phyloP scores from a whole-genome alignment of 768 basidiomycete genomes.

The Lyophyllum shimeji region DNA sequence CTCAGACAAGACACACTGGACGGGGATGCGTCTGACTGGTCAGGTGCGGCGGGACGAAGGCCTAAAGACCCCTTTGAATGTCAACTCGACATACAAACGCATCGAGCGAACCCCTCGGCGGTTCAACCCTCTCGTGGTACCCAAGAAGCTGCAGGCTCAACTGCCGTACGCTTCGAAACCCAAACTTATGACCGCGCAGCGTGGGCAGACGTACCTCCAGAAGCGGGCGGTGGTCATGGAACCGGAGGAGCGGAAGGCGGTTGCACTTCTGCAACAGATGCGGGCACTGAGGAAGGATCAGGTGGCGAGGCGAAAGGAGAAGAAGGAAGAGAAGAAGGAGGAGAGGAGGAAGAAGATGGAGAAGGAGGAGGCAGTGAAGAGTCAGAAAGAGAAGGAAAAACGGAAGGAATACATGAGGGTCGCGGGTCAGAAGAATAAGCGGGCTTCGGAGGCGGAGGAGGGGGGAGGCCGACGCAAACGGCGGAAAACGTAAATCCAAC shows the following conservation, averaged over 20 bases:
- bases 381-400: slow-evolving; percentile 73
- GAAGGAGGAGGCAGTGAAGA: slow-evolving; percentile 61
- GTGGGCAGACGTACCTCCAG: slow-evolving; percentile 82
- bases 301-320: slow-evolving; percentile 72
- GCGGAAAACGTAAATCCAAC: slow-evolving; percentile 35
- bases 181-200: slow-evolving; percentile 75
- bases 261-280: slow-evolving; percentile 92
- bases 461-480: slow-evolving; percentile 53
- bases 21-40: slow-evolving; percentile 95
- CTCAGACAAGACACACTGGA: slow-evolving; percentile 80
- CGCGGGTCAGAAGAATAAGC: slow-evolving; percentile 70
- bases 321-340: slow-evolving; percentile 78
- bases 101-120: slow-evolving; percentile 78
- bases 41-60: slow-evolving; percentile 87
- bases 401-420: slow-evolving; percentile 74
- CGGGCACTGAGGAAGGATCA: slow-evolving; percentile 90
- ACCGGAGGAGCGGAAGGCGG: slow-evolving; percentile 91
- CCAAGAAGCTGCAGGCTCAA: slow-evolving; percentile 86
- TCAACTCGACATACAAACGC: slow-evolving; percentile 87
- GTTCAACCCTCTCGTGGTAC: slow-evolving; percentile 88
- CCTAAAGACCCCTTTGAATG: slow-evolving; percentile 73
- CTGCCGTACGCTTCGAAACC: slow-evolving; percentile 95
- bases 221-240: slow-evolving; percentile 95
- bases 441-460: slow-evolving; percentile 60
- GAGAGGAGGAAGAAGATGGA: slow-evolving; percentile 70